phyloP scores from a whole-genome alignment of 192 early-diverging fungal genomes.

The Rhizophagus sp. region DNA sequence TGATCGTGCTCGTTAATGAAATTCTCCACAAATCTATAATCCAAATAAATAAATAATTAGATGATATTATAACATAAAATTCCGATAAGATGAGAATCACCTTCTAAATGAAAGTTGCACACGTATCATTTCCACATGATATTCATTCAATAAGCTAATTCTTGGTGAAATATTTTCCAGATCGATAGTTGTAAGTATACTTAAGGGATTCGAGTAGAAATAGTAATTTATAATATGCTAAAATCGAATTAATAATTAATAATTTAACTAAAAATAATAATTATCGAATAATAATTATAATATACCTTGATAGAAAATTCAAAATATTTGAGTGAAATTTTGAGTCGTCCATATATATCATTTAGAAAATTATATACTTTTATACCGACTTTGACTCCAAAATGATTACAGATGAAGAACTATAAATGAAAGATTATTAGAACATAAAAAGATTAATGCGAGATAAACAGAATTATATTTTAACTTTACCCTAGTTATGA shows the following conservation, averaged over 20 bases:
- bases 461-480: neutral
- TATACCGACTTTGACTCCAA: slow-evolving; percentile 63
- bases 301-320: slow-evolving; percentile 68
- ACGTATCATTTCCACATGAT: slow-evolving; percentile 65
- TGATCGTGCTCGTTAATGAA: slow-evolving; percentile 15
- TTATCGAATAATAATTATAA: neutral
- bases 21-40: slow-evolving; percentile 28
- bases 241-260: neutral
- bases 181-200: slow-evolving; percentile 53
- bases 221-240: slow-evolving; percentile 87
- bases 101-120: slow-evolving; percentile 71
- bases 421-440: slow-evolving; percentile 33
- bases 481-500: slow-evolving; percentile 58
- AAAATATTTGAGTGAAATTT: slow-evolving; percentile 78
- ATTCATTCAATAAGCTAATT: slow-evolving; percentile 41
- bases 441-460: slow-evolving; percentile 9
- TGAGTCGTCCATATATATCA: slow-evolving; percentile 78
- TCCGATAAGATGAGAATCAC: slow-evolving; percentile 28
- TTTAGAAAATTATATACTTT: slow-evolving; percentile 74
- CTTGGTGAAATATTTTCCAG: slow-evolving; percentile 25
- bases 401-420: slow-evolving; percentile 57
- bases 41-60: slow-evolving; percentile 12
- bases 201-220: slow-evolving; percentile 84
- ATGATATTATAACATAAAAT: slow-evolving; percentile 17
- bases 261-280: neutral